Evolutionary conservation across 2,329 filamentous ascomycete genomes (phyloP).

Genomic region (Dothiorella sarmentorum): DNA sequence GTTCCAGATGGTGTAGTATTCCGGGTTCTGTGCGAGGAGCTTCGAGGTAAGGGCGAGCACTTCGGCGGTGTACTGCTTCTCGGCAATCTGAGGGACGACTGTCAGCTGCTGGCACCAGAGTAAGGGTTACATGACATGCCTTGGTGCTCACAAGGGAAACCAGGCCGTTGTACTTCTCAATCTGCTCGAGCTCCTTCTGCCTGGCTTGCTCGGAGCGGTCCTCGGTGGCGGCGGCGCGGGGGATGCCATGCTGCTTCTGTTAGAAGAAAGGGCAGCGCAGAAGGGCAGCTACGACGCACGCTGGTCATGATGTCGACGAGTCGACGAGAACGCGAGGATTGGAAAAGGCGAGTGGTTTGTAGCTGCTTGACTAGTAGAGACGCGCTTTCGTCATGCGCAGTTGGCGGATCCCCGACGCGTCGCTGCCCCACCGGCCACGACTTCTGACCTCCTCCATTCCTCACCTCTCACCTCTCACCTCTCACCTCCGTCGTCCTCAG

Average conservation of each 20-base stretch:
- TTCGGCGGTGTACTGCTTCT: slow-evolving; percentile 50
- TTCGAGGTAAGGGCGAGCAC: slow-evolving; percentile 68
- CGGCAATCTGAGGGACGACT: slow-evolving; percentile 35
- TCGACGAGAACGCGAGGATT: background rate
- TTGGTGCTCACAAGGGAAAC: slow-evolving; percentile 65
- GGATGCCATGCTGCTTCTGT: slow-evolving; percentile 70
- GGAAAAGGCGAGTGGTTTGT: no score
- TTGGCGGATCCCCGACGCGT: background rate
- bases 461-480: background rate
- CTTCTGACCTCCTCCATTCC: background rate
- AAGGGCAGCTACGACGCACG: slow-evolving; percentile 30
- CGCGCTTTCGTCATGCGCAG: background rate
- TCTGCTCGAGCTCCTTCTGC: slow-evolving; percentile 69
- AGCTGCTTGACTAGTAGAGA: no score
- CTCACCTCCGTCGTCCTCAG: background rate
- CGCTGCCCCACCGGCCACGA: slow-evolving; percentile 11
- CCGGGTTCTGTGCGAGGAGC: slow-evolving; percentile 73
- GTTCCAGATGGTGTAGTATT: slow-evolving; percentile 92
- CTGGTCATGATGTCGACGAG: slow-evolving; percentile 36
- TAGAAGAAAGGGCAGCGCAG: background rate
- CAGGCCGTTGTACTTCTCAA: slow-evolving; percentile 69
- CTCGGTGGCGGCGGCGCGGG: slow-evolving; percentile 55
- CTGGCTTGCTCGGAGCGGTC: slow-evolving; percentile 65
- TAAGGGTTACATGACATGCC: slow-evolving; percentile 31
- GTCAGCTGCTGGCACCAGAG: background rate